Base-by-base conservation (phyloP, 306 rosid genomes). In the Prunus padus region DNA sequence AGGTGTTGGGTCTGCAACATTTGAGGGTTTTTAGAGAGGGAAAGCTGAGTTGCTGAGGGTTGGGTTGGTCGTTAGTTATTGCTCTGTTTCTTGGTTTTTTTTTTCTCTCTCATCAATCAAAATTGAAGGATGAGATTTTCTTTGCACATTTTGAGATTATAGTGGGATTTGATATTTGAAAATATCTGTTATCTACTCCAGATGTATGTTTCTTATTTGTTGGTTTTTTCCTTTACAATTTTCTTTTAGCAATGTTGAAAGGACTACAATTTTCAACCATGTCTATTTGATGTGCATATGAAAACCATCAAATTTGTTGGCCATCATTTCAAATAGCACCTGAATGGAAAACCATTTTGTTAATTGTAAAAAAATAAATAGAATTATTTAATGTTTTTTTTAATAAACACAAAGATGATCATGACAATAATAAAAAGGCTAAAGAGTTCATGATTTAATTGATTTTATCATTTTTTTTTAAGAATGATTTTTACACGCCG, bases 1-100 rank as follows among this genome's bases (percentile, higher is more conserved):
- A 77, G 59, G 75, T 80, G 81, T 40, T 76, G 81, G 68, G 87
- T 73, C 30, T 84, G 89, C 90, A 84, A 84, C 97, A 92, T 91
- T 77, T 65, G 80, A 71, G 65, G 33, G 11, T 9, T 61, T 54
- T 72, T 50, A 25, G 40, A 25, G 49, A 47, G 68, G 40, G 33
- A 65, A 19, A 59, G 62, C 54, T 14, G 19, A 30, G 19, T 26
- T 73, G 19, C 67, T 20, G 47, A 3, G 10, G 13, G 22, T 69
- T 18, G 44, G 26, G 47, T 59, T 73, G n/a, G 62, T 69, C 13
- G 74, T 62, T 45, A 20, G 52, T 22, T 54, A 16, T 42, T 20
- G 55, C 68, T 46, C 40, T 72, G 75, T 46, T 59, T 60, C 14
- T 59, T 60, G 60, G 74, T 26, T 40, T 46, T 46, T 69, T 54